These are phyloP conservation scores for Skeletonema tropicum DNA, from an alignment of 108 stramenopile genomes.

Conservation along the genomic window DNA sequence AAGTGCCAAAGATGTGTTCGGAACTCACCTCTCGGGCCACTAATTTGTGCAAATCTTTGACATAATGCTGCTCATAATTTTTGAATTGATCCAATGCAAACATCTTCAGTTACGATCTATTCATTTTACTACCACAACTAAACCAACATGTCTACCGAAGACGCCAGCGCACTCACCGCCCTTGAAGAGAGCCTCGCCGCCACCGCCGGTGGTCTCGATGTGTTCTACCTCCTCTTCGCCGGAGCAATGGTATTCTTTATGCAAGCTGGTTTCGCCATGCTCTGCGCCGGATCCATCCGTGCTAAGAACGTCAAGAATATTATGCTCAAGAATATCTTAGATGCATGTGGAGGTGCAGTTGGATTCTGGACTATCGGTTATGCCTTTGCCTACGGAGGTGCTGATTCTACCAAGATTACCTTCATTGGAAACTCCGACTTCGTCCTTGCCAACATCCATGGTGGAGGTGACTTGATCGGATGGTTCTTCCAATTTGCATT, in stretches of 20 bases:
- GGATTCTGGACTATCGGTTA: slow-evolving; percentile 64
- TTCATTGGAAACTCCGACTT: slow-evolving; percentile 48
- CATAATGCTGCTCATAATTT: neutral
- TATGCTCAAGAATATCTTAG: slow-evolving; percentile 71
- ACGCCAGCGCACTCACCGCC: neutral
- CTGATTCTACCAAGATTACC: slow-evolving; percentile 14
- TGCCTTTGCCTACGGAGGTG: slow-evolving; percentile 58
- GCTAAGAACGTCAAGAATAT: slow-evolving; percentile 68
- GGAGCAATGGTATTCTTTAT: slow-evolving; percentile 64
- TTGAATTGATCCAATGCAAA: neutral
- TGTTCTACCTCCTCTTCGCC: slow-evolving; percentile 45
- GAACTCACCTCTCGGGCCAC: neutral
- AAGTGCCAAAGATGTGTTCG: neutral
- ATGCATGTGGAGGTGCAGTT: slow-evolving; percentile 60
- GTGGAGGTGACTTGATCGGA: slow-evolving; percentile 51
- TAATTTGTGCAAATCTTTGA: too few relatives aligned
- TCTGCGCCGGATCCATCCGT: slow-evolving; percentile 66
- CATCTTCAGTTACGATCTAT: neutral
- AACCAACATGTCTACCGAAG: neutral
- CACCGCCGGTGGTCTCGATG: slow-evolving; percentile 22
- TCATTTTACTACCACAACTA: neutral
- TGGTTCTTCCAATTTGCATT: slow-evolving; percentile 84
- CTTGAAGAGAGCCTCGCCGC: neutral
- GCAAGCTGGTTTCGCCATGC: slow-evolving; percentile 87
- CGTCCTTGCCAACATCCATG: slow-evolving; percentile 18